Evolutionary conservation across 257 asterid genomes (phyloP).

Genomic region (Gentiana straminea): DNA sequence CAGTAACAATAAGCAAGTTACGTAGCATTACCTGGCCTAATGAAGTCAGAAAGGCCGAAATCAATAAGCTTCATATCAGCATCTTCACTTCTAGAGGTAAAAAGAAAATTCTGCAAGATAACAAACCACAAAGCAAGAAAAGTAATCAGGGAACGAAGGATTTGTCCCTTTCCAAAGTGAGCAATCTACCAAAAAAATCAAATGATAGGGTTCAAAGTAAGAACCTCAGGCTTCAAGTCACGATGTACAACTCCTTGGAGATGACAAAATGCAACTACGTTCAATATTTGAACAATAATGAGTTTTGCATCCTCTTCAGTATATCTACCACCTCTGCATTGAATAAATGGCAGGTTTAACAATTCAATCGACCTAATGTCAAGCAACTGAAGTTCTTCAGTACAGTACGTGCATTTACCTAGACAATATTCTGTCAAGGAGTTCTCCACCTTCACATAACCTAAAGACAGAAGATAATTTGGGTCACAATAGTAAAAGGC

Average conservation of each 20-base stretch:
- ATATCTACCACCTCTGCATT: constrained; percentile 89
- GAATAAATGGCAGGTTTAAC: constrained; percentile 5
- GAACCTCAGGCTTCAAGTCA: constrained; percentile 95
- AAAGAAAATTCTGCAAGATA: constrained; percentile 63
- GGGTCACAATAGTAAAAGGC: constrained; percentile 4
- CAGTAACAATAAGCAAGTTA: background rate
- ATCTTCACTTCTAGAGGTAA: constrained; percentile 79
- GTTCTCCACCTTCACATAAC: constrained; percentile 99
- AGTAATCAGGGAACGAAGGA: constrained; percentile 8
- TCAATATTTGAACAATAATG: constrained; percentile 76
- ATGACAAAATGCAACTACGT: constrained; percentile 93
- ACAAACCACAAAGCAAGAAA: constrained; percentile 10
- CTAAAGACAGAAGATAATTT: constrained; percentile 30
- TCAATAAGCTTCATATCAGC: constrained; percentile 94
- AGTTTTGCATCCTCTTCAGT: constrained; percentile 89
- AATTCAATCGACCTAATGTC: constrained; percentile 1
- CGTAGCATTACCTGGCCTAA: constrained; percentile 59
- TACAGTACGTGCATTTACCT: constrained; percentile 36
- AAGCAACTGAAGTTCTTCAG: constrained; percentile 2
- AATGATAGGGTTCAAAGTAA: background rate
- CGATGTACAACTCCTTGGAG: constrained; percentile 99
- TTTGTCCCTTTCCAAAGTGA: constrained; percentile 5
- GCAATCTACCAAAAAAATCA: background rate
- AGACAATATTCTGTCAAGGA: constrained; percentile 74
- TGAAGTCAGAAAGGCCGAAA: constrained; percentile 95